phyloP scores from a whole-genome alignment of 345 rosid species.

The Camelina neglecta region DNA sequence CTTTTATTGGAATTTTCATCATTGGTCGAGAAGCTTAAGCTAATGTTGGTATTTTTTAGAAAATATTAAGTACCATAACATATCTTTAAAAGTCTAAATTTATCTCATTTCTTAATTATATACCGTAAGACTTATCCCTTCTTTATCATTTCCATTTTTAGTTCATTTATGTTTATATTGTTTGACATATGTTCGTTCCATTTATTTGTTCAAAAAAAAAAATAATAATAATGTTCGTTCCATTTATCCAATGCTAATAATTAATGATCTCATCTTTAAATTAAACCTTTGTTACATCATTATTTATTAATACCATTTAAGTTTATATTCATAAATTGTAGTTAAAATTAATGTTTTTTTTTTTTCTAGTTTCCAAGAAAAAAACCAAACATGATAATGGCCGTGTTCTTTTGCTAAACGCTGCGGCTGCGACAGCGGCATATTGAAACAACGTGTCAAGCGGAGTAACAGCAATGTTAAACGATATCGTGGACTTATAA shows the following conservation, averaged over 20 bases:
- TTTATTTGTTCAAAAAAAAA: too few species aligned
- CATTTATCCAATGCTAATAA: not conserved
- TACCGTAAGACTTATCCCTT: slow-evolving; percentile 13
- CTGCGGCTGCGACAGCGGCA: too few species aligned
- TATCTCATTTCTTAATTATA: slow-evolving; percentile 24
- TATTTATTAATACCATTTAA: not conserved
- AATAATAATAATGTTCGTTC: not conserved
- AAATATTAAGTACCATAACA: not conserved
- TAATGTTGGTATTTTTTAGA: not conserved
- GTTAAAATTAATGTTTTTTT: not conserved
- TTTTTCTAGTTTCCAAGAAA: not conserved
- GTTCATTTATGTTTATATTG: slow-evolving; percentile 9
- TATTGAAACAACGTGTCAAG: too few species aligned
- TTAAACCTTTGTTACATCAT: slow-evolving; percentile 4
- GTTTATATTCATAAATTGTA: not conserved
- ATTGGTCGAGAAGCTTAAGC: slow-evolving; percentile 17
- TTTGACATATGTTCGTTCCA: not conserved
- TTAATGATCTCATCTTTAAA: not conserved
- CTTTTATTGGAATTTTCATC: slow-evolving; percentile 20
- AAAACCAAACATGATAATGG: slow-evolving; percentile 17
- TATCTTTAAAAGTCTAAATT: slow-evolving; percentile 20
- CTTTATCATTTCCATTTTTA: slow-evolving; percentile 26
- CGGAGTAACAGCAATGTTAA: too few species aligned
- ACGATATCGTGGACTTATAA: too few species aligned
- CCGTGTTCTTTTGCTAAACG: too few species aligned